Conservation (phyloP, 176 grass and related monocot species). For the Triticum urartu region DNA sequence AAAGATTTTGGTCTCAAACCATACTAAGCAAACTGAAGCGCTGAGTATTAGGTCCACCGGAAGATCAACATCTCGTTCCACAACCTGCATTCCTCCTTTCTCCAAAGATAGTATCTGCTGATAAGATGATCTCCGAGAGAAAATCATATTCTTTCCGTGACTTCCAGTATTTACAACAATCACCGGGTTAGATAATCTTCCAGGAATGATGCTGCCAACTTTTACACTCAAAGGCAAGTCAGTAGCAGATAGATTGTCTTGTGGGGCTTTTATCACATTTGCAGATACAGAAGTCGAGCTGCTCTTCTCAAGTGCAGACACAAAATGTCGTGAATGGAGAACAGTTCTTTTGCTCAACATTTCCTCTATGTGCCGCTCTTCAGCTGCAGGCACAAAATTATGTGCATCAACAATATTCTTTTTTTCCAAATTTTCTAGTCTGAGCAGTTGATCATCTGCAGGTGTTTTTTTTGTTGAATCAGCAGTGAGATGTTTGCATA, state of each 20-base stretch:
- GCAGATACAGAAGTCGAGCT: slow-evolving; percentile 54
- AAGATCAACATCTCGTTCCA: slow-evolving; percentile 82
- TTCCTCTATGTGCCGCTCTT: slow-evolving; percentile 11
- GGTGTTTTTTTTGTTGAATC: slow-evolving; percentile 14
- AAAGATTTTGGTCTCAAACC: slow-evolving; percentile 58
- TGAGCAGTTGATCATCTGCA: slow-evolving; percentile 24
- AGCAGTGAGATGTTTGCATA: slow-evolving; percentile 24
- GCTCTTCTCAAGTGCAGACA: slow-evolving; percentile 47
- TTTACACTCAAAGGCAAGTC: slow-evolving; percentile 35
- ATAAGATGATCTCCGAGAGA: slow-evolving; percentile 86
- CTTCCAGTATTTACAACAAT: slow-evolving; percentile 88
- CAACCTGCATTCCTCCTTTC: slow-evolving; percentile 76
- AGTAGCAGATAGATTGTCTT: slow-evolving; percentile 37
- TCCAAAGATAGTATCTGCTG: slow-evolving; percentile 89
- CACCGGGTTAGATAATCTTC: slow-evolving; percentile 38
- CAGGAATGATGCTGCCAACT: slow-evolving; percentile 30
- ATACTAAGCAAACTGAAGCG: slow-evolving; percentile 72
- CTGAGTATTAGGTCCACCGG: slow-evolving; percentile 79
- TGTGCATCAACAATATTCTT: slow-evolving; percentile 30
- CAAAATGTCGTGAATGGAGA: slow-evolving; percentile 43
- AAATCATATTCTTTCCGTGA: slow-evolving; percentile 69
- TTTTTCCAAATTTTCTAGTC: slow-evolving; percentile 20
- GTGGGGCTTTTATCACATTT: slow-evolving; percentile 42
- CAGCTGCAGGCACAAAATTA: slow-evolving; percentile 30
- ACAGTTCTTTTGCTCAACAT: slow-evolving; percentile 22